phyloP scores from a whole-genome alignment of 2,329 filamentous ascomycete genomes.

The Talaromyces sp. region DNA sequence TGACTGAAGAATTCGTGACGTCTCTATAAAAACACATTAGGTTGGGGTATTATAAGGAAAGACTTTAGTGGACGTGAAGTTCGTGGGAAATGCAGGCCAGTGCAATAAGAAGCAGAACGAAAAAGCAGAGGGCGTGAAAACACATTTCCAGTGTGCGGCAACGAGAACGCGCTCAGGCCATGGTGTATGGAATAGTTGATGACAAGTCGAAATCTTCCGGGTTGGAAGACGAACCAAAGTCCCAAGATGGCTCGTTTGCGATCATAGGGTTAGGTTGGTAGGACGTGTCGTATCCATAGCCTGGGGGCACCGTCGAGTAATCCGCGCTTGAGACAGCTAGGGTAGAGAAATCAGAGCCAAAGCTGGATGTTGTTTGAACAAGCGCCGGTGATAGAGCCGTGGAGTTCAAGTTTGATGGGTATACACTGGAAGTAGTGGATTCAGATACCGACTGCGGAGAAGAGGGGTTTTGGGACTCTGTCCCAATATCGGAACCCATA shows the following conservation, averaged over 20 bases:
- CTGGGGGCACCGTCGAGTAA: slow-evolving; percentile 22
- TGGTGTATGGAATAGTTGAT: slow-evolving; percentile 27
- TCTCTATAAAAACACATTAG: slow-evolving; percentile 11
- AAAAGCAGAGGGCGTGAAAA: slow-evolving; percentile 3
- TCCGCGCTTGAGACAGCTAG: slow-evolving; percentile 25
- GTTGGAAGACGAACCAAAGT: slow-evolving; percentile 25
- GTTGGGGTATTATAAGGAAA: slow-evolving; percentile 11
- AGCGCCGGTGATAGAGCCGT: slow-evolving; percentile 42
- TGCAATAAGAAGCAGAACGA: slow-evolving; percentile 7
- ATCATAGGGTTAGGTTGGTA: slow-evolving; percentile 29
- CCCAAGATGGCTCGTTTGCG: slow-evolving; percentile 31
- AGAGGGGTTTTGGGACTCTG: slow-evolving; percentile 41
- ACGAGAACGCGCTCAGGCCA: slow-evolving; percentile 18
- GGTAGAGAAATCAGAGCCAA: slow-evolving; percentile 32
- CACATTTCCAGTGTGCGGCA: slow-evolving; percentile 11
- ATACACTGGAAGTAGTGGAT: slow-evolving; percentile 38
- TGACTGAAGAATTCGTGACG: slow-evolving; percentile 24
- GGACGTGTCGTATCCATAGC: slow-evolving; percentile 27
- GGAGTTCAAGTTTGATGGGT: slow-evolving; percentile 37
- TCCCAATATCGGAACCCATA: slow-evolving; percentile 41
- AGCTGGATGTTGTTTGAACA: slow-evolving; percentile 18
- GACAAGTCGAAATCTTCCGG: slow-evolving; percentile 26
- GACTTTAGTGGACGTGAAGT: slow-evolving; percentile 16
- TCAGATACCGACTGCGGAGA: slow-evolving; percentile 46
- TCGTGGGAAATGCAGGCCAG: slow-evolving; percentile 12